These are phyloP conservation scores for Candida nitratophila DNA, from an alignment of 805 yeast genomes.

Conservation along the genomic window DNA sequence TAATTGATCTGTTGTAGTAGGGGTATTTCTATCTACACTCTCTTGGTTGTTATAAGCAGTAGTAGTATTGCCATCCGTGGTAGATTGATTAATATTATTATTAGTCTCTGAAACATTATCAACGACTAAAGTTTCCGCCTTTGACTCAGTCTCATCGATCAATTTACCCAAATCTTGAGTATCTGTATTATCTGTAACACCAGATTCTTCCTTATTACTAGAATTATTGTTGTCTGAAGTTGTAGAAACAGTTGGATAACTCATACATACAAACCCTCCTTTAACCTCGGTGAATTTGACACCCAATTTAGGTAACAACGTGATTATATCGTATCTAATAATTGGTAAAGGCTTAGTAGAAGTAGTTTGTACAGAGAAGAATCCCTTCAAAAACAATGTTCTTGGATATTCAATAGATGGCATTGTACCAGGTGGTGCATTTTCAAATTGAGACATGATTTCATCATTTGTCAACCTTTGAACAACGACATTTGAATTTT, in stretches of 20 bases:
- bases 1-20: constrained; percentile 13
- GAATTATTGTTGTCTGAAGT: constrained; percentile 1
- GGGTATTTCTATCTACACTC: no score
- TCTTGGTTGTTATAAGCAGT: no score
- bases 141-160: constrained; percentile 11
- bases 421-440: constrained; percentile 73
- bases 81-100: constrained; percentile 17
- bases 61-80: constrained; percentile 8
- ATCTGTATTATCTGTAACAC: constrained; percentile 24
- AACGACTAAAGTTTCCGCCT: neutral
- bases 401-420: constrained; percentile 92
- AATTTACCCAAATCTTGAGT: neutral
- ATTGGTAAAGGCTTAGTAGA: constrained; percentile 88
- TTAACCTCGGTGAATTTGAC: constrained; percentile 83
- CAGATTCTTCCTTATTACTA: constrained; percentile 16
- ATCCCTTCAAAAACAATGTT: constrained; percentile 85
- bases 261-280: constrained; percentile 88
- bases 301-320: constrained; percentile 66
- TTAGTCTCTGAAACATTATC: neutral
- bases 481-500: neutral
- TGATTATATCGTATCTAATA: constrained; percentile 76
- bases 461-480: constrained; percentile 39
- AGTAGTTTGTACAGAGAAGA: constrained; percentile 90
- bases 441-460: constrained; percentile 34
- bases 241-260: constrained; percentile 41